Evolutionary conservation across 306 rosid species (phyloP).

Genomic region (Pachyrhizus erosus): DNA sequence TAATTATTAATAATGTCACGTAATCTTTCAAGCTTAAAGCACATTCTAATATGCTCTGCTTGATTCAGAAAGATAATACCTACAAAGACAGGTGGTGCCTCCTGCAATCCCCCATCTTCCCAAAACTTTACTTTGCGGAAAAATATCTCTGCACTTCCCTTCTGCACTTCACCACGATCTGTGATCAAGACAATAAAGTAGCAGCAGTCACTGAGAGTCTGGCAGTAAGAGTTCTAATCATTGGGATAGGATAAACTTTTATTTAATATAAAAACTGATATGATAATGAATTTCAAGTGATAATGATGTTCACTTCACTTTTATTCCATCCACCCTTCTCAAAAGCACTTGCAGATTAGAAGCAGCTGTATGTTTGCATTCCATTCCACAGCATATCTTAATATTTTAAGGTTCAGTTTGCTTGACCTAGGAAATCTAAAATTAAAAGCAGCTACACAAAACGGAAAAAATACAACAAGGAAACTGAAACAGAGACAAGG

Average conservation of each 20-base stretch:
- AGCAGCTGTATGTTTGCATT: neutral
- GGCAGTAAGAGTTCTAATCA: conserved; percentile 5
- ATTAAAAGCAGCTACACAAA: conserved; percentile 23
- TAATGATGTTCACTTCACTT: conserved; percentile 7
- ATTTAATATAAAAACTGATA: conserved; percentile 11
- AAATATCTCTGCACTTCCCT: conserved; percentile 82
- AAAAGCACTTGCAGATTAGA: conserved; percentile 15
- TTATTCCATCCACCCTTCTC: conserved; percentile 3
- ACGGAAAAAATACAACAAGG: neutral
- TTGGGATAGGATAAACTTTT: neutral
- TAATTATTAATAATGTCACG: neutral
- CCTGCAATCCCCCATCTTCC: conserved; percentile 83
- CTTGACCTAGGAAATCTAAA: conserved; percentile 26
- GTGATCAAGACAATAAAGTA: conserved; percentile 35
- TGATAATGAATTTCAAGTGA: neutral
- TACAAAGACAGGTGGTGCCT: conserved; percentile 98
- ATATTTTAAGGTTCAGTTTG: conserved; percentile 18
- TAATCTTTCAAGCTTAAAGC: conserved; percentile 31
- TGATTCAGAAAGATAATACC: conserved; percentile 79
- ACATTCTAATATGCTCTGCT: conserved; percentile 41
- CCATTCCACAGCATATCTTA: neutral
- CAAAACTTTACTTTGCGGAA: conserved; percentile 89
- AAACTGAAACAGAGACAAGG: conserved; percentile 15
- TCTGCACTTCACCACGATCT: conserved; percentile 83
- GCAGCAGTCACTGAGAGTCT: neutral